These are phyloP conservation scores for Cutaneotrichosporon daszewskae DNA, from an alignment of 1,284 basidiomycete species.

Conservation along the genomic window DNA sequence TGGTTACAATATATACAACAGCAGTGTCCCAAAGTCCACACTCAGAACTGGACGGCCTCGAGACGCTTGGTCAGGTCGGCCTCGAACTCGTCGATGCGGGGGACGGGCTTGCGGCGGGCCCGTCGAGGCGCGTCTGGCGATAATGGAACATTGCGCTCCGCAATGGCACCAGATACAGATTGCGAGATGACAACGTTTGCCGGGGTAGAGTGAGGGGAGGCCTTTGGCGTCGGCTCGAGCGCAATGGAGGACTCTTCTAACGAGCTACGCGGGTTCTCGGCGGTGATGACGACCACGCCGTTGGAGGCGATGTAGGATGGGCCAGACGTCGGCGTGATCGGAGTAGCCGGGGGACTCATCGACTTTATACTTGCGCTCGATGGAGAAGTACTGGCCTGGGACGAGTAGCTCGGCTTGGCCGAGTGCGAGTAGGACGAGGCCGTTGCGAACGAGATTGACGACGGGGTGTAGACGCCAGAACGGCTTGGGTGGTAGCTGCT, in stretches of 20 bases:
- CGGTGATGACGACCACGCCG: slow-evolving; percentile 5
- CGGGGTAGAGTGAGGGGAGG: neutral
- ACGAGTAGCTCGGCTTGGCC: neutral
- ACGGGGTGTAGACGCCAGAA: no score
- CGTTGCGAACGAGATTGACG: no score
- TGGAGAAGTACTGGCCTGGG: slow-evolving; percentile 7
- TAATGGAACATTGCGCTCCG: neutral
- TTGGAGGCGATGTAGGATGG: neutral
- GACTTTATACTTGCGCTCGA: slow-evolving; percentile 6
- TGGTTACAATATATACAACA: no score
- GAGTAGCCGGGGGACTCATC: slow-evolving; percentile 13
- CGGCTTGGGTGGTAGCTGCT: neutral
- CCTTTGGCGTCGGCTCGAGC: slow-evolving; percentile 3
- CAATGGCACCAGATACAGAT: no score
- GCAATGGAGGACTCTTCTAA: neutral
- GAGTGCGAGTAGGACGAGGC: neutral
- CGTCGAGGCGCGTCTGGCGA: slow-evolving; percentile 12
- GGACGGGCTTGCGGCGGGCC: slow-evolving; percentile 21
- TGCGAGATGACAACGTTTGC: no score
- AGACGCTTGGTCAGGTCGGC: slow-evolving; percentile 10
- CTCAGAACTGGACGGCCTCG: slow-evolving; percentile 5
- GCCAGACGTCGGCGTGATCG: slow-evolving; percentile 10
- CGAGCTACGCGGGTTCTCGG: no score
- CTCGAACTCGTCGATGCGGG: slow-evolving; percentile 12
- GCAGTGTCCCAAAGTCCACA: no score